Base-by-base conservation (phyloP, 495 filamentous ascomycete species). In the Haplographium delicatum region DNA sequence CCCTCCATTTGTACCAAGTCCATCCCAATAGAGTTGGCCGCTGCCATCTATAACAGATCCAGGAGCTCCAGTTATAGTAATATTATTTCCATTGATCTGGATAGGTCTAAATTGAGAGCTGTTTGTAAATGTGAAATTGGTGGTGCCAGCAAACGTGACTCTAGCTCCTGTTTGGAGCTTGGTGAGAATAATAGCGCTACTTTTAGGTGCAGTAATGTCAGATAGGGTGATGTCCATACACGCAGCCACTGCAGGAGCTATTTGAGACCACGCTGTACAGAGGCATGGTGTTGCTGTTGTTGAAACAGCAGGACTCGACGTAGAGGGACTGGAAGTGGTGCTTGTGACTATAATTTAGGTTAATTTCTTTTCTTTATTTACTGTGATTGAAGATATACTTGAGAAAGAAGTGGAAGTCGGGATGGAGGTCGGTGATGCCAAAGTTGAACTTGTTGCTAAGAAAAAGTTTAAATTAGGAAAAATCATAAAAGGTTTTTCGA, bases 21-120 rank as follows among this genome's bases (percentile, higher is more conserved):
- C 71, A 52, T 78, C 74, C 74, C 74, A 78, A 65, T 68, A 77
- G 16, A 51, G 52, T 0, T 62, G 61, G 6, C 74, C 74, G 44
- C 68, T 65, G 23, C 70, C 69, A 40, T 78, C 56, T 43, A 78
- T 63, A 24, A 68, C 45, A 23, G 70, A 63, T 5, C 68, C 70
- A 0, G 54, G 51, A 5, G 71, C 69, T 38, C 73, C 73, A 25
- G 65, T 59, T n/a, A 78, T 58, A 10, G 65, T 64, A 58, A 76
- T 66, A 28, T 68, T 59, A 13, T 57, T 71, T 13, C 74, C 75
- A 6, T 61, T 61, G 25, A 78, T 62, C 13, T 44, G 42, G 19
- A 44, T 62, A 10, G 42, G 42, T 44, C 26, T 25, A 16, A 43
- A 51, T 15, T 40, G 34, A 3, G 51, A 46, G 18, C 40, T 53